These are phyloP conservation scores for Aspergillus sp. DNA, from an alignment of 2,329 filamentous ascomycete species.

Conservation along the genomic window DNA sequence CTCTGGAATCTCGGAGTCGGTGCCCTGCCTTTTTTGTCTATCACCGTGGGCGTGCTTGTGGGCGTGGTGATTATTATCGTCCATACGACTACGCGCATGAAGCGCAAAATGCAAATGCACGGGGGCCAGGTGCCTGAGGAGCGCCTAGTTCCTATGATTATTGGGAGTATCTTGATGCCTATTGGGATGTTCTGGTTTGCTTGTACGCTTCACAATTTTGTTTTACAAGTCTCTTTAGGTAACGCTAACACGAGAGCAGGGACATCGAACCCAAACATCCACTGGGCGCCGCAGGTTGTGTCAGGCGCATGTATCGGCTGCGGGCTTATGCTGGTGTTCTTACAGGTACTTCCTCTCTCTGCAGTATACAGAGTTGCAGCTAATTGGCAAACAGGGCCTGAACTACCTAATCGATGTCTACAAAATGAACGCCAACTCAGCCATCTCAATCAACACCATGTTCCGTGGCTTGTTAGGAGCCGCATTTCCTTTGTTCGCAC, in stretches of 20 bases:
- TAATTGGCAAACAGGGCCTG: slow-evolving; percentile 12
- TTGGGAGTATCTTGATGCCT: slow-evolving; percentile 40
- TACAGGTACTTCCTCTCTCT: slow-evolving; percentile 1
- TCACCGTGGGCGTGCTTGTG: slow-evolving; percentile 40
- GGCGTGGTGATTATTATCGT: slow-evolving; percentile 24
- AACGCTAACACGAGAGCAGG: too few relatives aligned
- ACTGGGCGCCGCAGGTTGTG: slow-evolving; percentile 44
- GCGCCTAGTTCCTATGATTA: slow-evolving; percentile 43
- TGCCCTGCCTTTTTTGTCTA: slow-evolving; percentile 42
- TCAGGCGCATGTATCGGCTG: slow-evolving; percentile 41
- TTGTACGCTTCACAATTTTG: too few relatives aligned
- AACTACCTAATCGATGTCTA: slow-evolving; percentile 35
- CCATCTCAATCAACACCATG: slow-evolving; percentile 29
- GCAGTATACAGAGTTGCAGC: background rate
- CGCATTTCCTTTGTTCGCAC: slow-evolving; percentile 25
- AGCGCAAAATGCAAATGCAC: slow-evolving; percentile 9
- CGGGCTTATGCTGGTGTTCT: slow-evolving; percentile 40
- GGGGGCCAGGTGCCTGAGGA: slow-evolving; percentile 32
- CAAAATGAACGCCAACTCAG: slow-evolving; percentile 24
- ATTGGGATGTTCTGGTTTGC: slow-evolving; percentile 47
- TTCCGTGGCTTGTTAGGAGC: slow-evolving; percentile 23
- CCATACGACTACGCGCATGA: slow-evolving; percentile 27
- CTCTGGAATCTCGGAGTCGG: slow-evolving; percentile 39
- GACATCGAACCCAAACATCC: slow-evolving; percentile 38
- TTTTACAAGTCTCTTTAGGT: too few relatives aligned